A percentile compares a stretch with the other conserved stretches of the same genome.
phyloP scores from a whole-genome alignment of 306 rosid genomes.

The Corylus heterophylla region DNA sequence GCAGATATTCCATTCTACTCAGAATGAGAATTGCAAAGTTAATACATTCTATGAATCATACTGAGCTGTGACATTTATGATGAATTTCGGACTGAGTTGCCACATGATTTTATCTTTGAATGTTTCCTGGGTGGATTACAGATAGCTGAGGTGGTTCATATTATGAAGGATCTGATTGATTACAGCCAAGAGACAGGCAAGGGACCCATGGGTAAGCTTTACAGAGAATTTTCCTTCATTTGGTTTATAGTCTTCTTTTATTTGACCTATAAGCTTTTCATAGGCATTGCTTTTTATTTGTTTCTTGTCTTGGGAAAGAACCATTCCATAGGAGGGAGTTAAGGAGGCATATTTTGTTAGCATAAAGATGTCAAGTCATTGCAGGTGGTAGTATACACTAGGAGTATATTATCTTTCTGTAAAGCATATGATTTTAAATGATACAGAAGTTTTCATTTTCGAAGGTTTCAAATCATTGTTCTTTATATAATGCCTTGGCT shows the following conservation, averaged over 20 bases:
- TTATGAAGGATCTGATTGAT: constrained; percentile 97
- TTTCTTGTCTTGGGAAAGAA: not conserved
- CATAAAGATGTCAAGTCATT: not conserved
- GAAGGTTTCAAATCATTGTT: not conserved
- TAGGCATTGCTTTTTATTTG: not conserved
- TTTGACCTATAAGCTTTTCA: no score
- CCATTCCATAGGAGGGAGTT: not conserved
- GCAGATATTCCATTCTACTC: not conserved
- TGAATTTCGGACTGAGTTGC: not conserved
- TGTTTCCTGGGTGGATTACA: constrained; percentile 34
- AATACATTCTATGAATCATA: not conserved
- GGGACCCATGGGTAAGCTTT: constrained; percentile 90
- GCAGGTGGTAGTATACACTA: no score
- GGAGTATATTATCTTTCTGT: not conserved
- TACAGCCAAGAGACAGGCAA: constrained; percentile 81
- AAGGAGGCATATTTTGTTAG: not conserved
- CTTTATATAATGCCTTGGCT: not conserved
- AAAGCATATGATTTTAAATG: not conserved
- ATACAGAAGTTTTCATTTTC: not conserved
- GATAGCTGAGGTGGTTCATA: constrained; percentile 97
- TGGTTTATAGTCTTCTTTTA: not conserved
- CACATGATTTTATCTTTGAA: not conserved
- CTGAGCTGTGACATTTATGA: constrained; percentile 7
- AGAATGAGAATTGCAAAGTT: not conserved
- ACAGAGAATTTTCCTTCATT: not conserved